Evolutionary conservation across 2,329 filamentous ascomycete species (phyloP).

Genomic region (Sclerotinia glacialis): DNA sequence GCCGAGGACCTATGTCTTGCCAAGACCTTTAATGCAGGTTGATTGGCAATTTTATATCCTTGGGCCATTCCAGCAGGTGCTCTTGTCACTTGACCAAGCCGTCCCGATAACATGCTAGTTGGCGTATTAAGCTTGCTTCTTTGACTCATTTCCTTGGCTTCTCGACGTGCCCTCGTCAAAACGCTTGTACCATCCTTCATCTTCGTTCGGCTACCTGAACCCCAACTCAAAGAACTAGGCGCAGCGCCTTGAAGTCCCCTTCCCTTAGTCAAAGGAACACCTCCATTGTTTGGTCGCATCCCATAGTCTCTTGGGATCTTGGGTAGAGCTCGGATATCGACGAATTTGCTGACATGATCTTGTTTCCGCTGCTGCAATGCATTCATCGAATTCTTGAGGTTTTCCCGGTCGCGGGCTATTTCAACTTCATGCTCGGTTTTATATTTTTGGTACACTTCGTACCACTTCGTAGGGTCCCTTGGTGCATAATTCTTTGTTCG

Average conservation of each 20-base stretch:
- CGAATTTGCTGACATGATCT: conserved; percentile 55
- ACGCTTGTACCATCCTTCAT: conserved; percentile 51
- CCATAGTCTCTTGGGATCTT: conserved; percentile 42
- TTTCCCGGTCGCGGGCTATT: conserved; percentile 56
- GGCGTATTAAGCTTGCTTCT: conserved; percentile 48
- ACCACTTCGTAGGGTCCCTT: conserved; percentile 68
- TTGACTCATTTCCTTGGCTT: conserved; percentile 53
- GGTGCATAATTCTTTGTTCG: conserved; percentile 63
- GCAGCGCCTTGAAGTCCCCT: conserved; percentile 36
- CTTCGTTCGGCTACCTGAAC: conserved; percentile 52
- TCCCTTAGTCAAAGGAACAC: conserved; percentile 35
- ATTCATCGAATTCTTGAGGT: conserved; percentile 53
- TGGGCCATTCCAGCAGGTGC: conserved; percentile 55
- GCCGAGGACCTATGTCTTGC: conserved; percentile 37
- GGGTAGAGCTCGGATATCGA: conserved; percentile 51
- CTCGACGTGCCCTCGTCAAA: conserved; percentile 54
- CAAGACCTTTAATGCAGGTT: conserved; percentile 40
- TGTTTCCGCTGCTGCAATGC: conserved; percentile 57
- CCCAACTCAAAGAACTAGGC: conserved; percentile 45
- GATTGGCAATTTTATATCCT: conserved; percentile 48
- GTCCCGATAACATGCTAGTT: conserved; percentile 40
- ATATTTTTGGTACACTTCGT: conserved; percentile 72
- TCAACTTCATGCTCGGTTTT: conserved; percentile 56
- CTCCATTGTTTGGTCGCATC: conserved; percentile 40
- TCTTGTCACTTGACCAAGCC: conserved; percentile 42